Base-by-base conservation (phyloP, 352 stramenopile species). In the Globisporangium uncinulatum region DNA sequence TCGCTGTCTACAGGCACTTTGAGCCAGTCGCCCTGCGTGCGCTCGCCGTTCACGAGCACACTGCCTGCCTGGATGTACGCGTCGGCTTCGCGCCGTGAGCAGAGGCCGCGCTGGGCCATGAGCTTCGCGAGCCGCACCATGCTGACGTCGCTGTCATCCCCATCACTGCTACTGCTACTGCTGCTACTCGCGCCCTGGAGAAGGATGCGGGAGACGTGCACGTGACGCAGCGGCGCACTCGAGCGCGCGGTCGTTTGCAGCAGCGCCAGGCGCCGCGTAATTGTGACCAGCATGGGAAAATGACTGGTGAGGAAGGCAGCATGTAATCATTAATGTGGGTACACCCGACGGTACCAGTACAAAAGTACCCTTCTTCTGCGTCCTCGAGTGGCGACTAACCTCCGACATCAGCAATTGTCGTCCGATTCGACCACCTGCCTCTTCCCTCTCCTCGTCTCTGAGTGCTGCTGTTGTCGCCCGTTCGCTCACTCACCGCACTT, bases 31-130 rank as follows among this genome's bases (percentile, higher is more conserved):
- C 63, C 74, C n/a, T 83, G 65, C 41, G 84, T 74, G 29, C 51
- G 65, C 55, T 90, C 67, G 50, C 82, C 78, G 63, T 94, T 80
- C 42, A 94, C 84, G 49, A 89, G 60, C 43, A 94, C 84, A 48
- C 64, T 69, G 53, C 82, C 82, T 8, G 67, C 69, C 58, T 92
- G 80, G 56, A 94, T 94, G 65, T 92, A 92, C 7, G 68, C 70
- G 39, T 94, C 84, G 7, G 82, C 84, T 61, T 94, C 84, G 51
- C 82, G 84, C 9, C 84, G 76, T 53, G 82, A 92, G 62, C 84
- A 94, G 15, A 94, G 66, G 0, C 83, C 80, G 62, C 73, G 70
- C 56, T 89, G 73, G 6, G 79, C 79, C 81, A 92, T 94, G 32
- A 94, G 71, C 69, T 93, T 93, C 54, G 81, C 77, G 14, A 93